phyloP scores from a whole-genome alignment of 139 green algal genomes.

The Cymbomonas tetramitiformis region DNA sequence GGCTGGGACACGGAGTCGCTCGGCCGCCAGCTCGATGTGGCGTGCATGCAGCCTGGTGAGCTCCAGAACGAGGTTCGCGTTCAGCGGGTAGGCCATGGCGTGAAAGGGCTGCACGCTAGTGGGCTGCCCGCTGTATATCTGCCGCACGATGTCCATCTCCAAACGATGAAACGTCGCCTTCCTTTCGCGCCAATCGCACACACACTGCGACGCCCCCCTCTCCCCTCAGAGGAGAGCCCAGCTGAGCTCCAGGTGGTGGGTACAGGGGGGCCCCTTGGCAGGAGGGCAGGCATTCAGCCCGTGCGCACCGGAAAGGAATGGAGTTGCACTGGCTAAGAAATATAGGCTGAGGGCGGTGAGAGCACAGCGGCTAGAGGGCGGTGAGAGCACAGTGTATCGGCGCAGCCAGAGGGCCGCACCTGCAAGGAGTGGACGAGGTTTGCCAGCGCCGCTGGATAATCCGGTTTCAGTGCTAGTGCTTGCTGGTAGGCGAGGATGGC shows the following conservation, averaged over 20 bases:
- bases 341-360: too few relatives aligned
- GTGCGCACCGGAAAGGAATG: too few relatives aligned
- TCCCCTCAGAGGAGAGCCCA: too few relatives aligned
- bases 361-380: too few relatives aligned
- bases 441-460: conserved; percentile 45
- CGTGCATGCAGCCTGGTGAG: conserved; percentile 13
- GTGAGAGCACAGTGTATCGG: too few relatives aligned
- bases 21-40: conserved; percentile 37
- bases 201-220: too few relatives aligned
- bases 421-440: conserved; percentile 69
- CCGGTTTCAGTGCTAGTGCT: conserved; percentile 48
- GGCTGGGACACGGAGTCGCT: too few relatives aligned
- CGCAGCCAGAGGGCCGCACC: too few relatives aligned
- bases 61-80: conserved; percentile 39
- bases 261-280: too few relatives aligned
- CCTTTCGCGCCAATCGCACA: conserved; percentile 71
- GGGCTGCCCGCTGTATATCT: conserved; percentile 43
- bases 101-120: conserved; percentile 82
- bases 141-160: conserved; percentile 35
- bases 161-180: conserved; percentile 41
- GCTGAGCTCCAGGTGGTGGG: too few relatives aligned
- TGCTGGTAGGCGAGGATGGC: conserved; percentile 68
- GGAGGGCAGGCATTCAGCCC: too few relatives aligned
- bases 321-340: too few relatives aligned
- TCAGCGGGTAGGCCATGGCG: conserved; percentile 73